Conservation (phyloP, 352 stramenopile genomes). For the Pelagophyceae sp. region DNA sequence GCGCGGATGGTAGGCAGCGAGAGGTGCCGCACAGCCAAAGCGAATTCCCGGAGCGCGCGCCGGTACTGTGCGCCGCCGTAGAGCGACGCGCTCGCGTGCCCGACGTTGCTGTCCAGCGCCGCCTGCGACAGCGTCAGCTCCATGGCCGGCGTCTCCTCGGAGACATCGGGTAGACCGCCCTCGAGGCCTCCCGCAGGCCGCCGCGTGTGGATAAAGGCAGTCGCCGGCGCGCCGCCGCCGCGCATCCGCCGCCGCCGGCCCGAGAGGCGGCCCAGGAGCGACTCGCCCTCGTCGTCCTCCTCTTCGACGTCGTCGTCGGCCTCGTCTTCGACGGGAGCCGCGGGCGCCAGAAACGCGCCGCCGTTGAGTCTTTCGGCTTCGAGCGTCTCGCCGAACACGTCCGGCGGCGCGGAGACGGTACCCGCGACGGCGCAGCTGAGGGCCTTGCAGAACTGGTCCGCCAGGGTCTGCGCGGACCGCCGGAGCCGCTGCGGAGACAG, state of each 20-base stretch:
- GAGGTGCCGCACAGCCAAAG: slow-evolving; percentile 54
- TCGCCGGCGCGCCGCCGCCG: not conserved
- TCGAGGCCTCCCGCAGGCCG: no score
- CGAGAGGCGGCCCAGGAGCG: not conserved
- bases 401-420: slow-evolving; percentile 47
- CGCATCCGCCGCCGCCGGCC: not conserved
- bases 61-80: slow-evolving; percentile 68
- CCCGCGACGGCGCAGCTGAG: slow-evolving; percentile 48
- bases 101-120: slow-evolving; percentile 49
- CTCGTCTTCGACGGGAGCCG: not conserved
- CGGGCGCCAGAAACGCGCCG: slow-evolving; percentile 44
- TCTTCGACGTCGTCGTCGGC: slow-evolving; percentile 15
- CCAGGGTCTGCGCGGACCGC: slow-evolving; percentile 50
- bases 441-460: slow-evolving; percentile 51
- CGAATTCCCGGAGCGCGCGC: slow-evolving; percentile 58
- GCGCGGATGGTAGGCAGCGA: slow-evolving; percentile 54
- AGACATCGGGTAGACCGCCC: not conserved
- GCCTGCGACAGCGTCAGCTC: slow-evolving; percentile 34
- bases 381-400: slow-evolving; percentile 59
- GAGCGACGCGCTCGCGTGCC: slow-evolving; percentile 51
- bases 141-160: slow-evolving; percentile 2
- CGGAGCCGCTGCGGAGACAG: slow-evolving; percentile 56
- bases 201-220: no score
- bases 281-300: not conserved
- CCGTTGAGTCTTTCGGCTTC: slow-evolving; percentile 50